These are phyloP conservation scores for Pleurotus sapidus DNA, from an alignment of 768 basidiomycete species.

Conservation along the genomic window DNA sequence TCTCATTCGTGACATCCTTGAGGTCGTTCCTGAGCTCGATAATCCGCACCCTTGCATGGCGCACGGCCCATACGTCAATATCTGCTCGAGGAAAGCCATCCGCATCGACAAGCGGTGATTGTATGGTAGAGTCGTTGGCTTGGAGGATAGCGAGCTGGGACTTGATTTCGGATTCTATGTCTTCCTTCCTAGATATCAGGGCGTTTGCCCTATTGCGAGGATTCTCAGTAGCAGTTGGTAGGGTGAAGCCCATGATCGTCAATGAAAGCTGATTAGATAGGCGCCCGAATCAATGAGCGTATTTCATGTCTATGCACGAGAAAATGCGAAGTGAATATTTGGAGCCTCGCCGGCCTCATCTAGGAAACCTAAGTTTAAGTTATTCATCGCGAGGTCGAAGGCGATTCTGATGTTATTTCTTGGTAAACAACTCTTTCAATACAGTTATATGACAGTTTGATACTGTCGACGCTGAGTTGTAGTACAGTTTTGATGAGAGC, in stretches of 20 bases:
- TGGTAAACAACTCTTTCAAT: too few species aligned
- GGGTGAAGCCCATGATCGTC: conserved; percentile 40
- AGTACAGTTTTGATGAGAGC: too few species aligned
- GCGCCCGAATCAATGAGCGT: not conserved
- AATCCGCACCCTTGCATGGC: conserved; percentile 72
- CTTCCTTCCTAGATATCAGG: conserved; percentile 67
- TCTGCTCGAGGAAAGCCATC: conserved; percentile 91
- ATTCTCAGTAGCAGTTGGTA: conserved; percentile 36
- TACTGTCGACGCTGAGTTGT: too few species aligned
- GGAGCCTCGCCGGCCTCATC: not conserved
- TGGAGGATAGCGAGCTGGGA: conserved; percentile 59
- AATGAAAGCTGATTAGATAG: not conserved
- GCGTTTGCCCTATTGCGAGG: conserved; percentile 57
- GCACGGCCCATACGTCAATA: conserved; percentile 80
- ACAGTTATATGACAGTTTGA: too few species aligned
- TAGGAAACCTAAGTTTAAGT: not conserved
- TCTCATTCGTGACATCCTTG: conserved; percentile 56
- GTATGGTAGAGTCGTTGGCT: conserved; percentile 61
- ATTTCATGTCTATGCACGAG: not conserved
- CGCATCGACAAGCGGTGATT: conserved; percentile 74
- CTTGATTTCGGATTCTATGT: conserved; percentile 70
- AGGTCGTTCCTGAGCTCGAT: conserved; percentile 82
- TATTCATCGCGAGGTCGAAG: not conserved
- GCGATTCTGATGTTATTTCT: too few species aligned
- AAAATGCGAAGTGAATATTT: not conserved